Conservation (phyloP, 768 basidiomycete species). For the Russula emetica region DNA sequence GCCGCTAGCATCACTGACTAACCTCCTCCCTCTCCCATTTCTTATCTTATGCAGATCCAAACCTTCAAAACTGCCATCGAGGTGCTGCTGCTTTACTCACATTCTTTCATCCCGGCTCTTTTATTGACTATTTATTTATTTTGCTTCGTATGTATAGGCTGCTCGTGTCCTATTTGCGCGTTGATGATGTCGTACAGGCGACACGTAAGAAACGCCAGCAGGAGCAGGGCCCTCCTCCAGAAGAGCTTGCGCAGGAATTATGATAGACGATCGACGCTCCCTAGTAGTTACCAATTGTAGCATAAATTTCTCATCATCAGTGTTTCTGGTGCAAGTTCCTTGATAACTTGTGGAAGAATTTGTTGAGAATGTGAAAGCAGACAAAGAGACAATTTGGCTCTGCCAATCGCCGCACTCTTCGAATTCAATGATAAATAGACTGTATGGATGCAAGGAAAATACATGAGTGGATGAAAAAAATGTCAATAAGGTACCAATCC, state of each 20-base stretch:
- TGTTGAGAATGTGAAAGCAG: neutral
- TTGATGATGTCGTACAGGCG: conserved; percentile 94
- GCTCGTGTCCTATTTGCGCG: conserved; percentile 87
- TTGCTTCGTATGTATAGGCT: conserved; percentile 43
- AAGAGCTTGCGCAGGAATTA: conserved; percentile 50
- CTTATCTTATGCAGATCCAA: conserved; percentile 59
- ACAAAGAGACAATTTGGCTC: neutral
- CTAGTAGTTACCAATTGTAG: conserved; percentile 11
- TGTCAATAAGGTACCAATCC: no score
- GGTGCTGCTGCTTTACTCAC: conserved; percentile 38
- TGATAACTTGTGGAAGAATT: no score
- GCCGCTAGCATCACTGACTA: neutral
- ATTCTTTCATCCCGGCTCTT: neutral
- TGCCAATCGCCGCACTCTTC: no score
- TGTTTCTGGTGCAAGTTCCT: neutral
- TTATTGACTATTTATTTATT: conserved; percentile 9
- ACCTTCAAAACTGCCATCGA: conserved; percentile 97
- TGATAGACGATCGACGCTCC: neutral
- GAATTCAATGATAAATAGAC: conserved; percentile 42
- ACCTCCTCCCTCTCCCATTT: neutral
- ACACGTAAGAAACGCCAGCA: conserved; percentile 68
- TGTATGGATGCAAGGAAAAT: conserved; percentile 32
- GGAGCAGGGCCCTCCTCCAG: conserved; percentile 44
- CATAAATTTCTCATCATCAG: neutral
- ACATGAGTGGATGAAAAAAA: no score